A percentile compares a stretch with the other conserved stretches of the same genome.
Evolutionary conservation across 768 basidiomycete species (phyloP).

Genomic region (Porphyrellus cyaneotinctus): DNA sequence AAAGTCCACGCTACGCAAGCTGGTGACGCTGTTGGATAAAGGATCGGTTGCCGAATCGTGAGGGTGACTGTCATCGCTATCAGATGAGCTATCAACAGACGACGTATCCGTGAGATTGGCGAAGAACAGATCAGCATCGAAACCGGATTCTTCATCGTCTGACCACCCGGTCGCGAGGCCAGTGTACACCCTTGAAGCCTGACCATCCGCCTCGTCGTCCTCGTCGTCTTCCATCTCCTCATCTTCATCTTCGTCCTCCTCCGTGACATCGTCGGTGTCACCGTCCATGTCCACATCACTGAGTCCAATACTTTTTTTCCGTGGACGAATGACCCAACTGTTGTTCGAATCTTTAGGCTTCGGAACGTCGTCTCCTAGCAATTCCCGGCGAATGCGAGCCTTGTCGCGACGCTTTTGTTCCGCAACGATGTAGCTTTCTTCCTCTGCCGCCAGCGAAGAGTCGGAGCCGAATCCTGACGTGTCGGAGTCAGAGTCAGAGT

Average conservation of each 20-base stretch:
- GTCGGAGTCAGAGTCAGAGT: conserved; percentile 35
- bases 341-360: conserved; percentile 40
- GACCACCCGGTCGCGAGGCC: conserved; percentile 77
- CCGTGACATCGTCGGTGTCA: conserved; percentile 53
- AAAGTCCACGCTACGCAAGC: conserved; percentile 40
- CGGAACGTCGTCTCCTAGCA: conserved; percentile 50
- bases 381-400: conserved; percentile 57
- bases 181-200: conserved; percentile 42
- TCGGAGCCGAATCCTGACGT: conserved; percentile 46
- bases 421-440: conserved; percentile 54
- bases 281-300: conserved; percentile 65
- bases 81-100: conserved; percentile 33
- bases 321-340: conserved; percentile 66
- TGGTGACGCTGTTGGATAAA: conserved; percentile 27
- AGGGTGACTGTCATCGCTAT: conserved; percentile 45
- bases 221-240: conserved; percentile 38
- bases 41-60: conserved; percentile 31
- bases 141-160: conserved; percentile 70
- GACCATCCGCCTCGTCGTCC: conserved; percentile 46
- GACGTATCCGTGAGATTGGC: conserved; percentile 66
- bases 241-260: conserved; percentile 54
- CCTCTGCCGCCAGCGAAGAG: conserved; percentile 56
- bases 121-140: conserved; percentile 84
- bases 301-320: conserved; percentile 64
- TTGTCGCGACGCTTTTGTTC: conserved; percentile 43